Percentiles rank a stretch among this genome's conserved stretches.
Evolutionary conservation across 768 basidiomycete genomes (phyloP).

Genomic region (Termitomyces sp.): DNA sequence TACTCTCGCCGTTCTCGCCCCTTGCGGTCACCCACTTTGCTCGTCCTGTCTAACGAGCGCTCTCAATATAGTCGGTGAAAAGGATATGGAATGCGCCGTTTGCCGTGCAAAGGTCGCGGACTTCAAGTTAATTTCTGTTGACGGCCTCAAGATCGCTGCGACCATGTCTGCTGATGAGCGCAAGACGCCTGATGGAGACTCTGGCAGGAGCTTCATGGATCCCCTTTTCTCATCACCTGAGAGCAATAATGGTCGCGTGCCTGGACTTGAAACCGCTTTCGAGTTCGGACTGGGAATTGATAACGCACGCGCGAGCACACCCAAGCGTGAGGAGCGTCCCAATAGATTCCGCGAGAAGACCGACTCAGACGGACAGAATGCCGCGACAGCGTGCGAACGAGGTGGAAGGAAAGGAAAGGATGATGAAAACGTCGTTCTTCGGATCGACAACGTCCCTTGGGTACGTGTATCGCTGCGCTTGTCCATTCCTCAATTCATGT

Average conservation of each 20-base stretch:
- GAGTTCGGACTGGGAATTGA: constrained; percentile 35
- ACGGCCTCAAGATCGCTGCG: constrained; percentile 6
- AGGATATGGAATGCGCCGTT: constrained; percentile 81
- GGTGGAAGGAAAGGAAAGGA: constrained; percentile 13
- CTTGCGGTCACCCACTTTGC: constrained; percentile 74
- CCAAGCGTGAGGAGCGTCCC: constrained; percentile 26
- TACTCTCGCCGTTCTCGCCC: constrained; percentile 61
- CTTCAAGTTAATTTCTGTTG: constrained; percentile 47
- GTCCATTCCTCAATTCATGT: background rate
- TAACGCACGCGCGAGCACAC: constrained; percentile 37
- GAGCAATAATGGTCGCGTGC: constrained; percentile 15
- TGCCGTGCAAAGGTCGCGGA: constrained; percentile 67
- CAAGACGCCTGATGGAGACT: constrained; percentile 12
- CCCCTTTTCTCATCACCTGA: constrained; percentile 30
- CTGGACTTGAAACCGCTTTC: constrained; percentile 33
- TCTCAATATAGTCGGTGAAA: constrained; percentile 86
- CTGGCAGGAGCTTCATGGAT: constrained; percentile 26
- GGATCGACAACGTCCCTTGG: constrained; percentile 90
- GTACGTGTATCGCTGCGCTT: constrained; percentile 31
- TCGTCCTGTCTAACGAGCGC: constrained; percentile 81
- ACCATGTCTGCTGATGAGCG: constrained; percentile 1
- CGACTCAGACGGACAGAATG: constrained; percentile 5
- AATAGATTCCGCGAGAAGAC: background rate
- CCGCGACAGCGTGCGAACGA: constrained; percentile 5
- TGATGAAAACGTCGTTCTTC: constrained; percentile 55